Conservation (phyloP, 345 rosid species). For the Gossypium raimondii region DNA sequence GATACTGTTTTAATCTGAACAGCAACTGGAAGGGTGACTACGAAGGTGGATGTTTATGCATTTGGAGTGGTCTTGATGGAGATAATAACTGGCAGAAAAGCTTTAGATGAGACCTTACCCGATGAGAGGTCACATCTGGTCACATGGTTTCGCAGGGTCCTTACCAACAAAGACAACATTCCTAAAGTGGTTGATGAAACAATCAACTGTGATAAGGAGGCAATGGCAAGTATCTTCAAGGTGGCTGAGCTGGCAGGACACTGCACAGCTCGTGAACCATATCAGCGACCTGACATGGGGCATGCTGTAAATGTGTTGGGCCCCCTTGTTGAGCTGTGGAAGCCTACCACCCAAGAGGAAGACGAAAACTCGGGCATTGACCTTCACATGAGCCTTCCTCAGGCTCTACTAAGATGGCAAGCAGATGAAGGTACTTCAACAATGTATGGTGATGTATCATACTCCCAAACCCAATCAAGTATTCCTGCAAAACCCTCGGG, state of each 20-base stretch:
- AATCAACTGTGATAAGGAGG: constrained; percentile 55
- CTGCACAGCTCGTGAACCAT: constrained; percentile 80
- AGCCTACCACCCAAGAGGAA: constrained; percentile 59
- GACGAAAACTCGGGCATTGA: constrained; percentile 59
- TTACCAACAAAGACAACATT: constrained; percentile 61
- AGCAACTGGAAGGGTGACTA: constrained; percentile 95
- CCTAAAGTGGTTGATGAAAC: constrained; percentile 54
- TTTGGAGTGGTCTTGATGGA: constrained; percentile 92
- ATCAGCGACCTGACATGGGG: constrained; percentile 89
- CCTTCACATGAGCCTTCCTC: constrained; percentile 77
- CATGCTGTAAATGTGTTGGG: constrained; percentile 72
- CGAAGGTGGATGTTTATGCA: constrained; percentile 81
- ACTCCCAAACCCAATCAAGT: constrained; percentile 65
- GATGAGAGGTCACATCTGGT: constrained; percentile 75
- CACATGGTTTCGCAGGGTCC: constrained; percentile 71
- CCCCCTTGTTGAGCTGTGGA: constrained; percentile 88
- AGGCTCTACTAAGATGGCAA: constrained; percentile 84
- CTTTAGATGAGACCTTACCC: constrained; percentile 62
- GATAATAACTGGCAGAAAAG: constrained; percentile 79
- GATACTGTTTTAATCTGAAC: constrained; percentile 14
- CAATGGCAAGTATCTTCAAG: constrained; percentile 51
- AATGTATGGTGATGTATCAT: constrained; percentile 39
- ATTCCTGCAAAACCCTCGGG: constrained; percentile 55
- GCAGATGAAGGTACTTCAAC: constrained; percentile 66
- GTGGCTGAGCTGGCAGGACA: constrained; percentile 88